Base-by-base conservation (phyloP, 2,329 filamentous ascomycete genomes). In the Lasiodiplodia sp. region DNA sequence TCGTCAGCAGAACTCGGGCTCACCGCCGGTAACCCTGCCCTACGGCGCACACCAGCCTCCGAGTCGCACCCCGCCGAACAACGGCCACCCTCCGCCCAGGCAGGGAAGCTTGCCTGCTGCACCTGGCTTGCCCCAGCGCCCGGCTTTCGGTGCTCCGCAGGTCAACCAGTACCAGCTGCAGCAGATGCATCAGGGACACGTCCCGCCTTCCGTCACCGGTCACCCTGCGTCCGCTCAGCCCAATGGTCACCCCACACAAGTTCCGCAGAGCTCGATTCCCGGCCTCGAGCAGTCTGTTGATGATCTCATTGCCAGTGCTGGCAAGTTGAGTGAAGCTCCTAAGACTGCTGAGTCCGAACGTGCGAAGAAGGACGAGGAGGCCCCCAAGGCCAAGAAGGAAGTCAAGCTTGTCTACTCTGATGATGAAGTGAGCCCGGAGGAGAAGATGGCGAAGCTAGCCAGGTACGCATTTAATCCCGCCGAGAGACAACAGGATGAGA, bases 341-440 rank as follows among this genome's bases (percentile, higher is more conserved):
- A 69, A 70, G n/a, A 68, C 71, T n/a, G 71, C 71, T 52, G 72
- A 74, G 49, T 74, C 78, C 57, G 77, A 78, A 73, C 34, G 80
- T 62, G 89, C 91, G 77, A 91, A 89, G 82, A 88, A 88, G 76
- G 80, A 91, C 85, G 90, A 89, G 4, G 68, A 55, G 44, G 71
- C 74, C 44, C 74, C 78, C 64, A 78, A 78, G 73, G 40, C 81
- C 63, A 89, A 91, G 78, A 88, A 88, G 76, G 88, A 88, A 75
- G 80, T 91, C 85, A 84, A 88, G 78, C 90, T 97, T 87, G 85
- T 97, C 37, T 97, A 96, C 82, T 89, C 89, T 71, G 92, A 96
- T 77, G 89, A 91, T 64, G 90, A 91, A 69, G 83, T 89, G 75
- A 96, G 92, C 75, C 92, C 93, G 1, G 94, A 97, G 82, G 94